These are phyloP conservation scores for Lanmaoa pseudosensibilis DNA, from an alignment of 768 basidiomycete species.

Conservation along the genomic window DNA sequence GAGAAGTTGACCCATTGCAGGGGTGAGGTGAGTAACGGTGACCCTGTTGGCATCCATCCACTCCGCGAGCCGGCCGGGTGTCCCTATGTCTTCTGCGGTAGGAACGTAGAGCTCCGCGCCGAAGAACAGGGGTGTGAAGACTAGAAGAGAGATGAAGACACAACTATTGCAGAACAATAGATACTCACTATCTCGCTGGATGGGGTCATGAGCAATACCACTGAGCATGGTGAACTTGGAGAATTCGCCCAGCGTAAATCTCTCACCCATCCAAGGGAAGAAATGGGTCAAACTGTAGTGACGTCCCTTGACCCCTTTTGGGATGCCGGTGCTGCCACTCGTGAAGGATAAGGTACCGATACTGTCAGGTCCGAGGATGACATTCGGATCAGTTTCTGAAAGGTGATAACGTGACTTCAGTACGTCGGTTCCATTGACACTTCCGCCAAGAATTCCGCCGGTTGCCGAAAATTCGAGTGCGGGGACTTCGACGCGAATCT, in stretches of 20 bases:
- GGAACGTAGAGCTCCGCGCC: constrained; percentile 95
- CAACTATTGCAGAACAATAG: background rate
- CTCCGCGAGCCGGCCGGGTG: constrained; percentile 92
- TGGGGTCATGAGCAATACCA: constrained; percentile 98
- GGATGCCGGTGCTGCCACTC: constrained; percentile 95
- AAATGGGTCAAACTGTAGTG: constrained; percentile 98
- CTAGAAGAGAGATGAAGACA: constrained; percentile 41
- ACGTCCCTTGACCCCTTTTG: constrained; percentile 94
- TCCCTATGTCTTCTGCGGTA: constrained; percentile 95
- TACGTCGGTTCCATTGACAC: constrained; percentile 52
- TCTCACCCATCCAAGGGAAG: constrained; percentile 98
- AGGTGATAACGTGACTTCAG: constrained; percentile 54
- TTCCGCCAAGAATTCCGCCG: constrained; percentile 69
- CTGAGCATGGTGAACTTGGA: constrained; percentile 98
- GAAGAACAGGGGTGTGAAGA: constrained; percentile 98
- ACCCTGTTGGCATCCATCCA: constrained; percentile 96
- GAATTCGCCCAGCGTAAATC: constrained; percentile 69
- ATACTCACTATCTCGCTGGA: constrained; percentile 93
- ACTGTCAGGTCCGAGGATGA: constrained; percentile 91
- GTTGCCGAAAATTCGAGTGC: constrained; percentile 72
- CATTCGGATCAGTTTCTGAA: constrained; percentile 71
- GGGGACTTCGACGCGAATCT: constrained; percentile 89
- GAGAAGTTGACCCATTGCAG: constrained; percentile 98
- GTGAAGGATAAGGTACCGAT: constrained; percentile 95
- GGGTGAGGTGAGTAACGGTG: constrained; percentile 96